Percentiles rank a stretch among this genome's conserved stretches.
Evolutionary conservation across 805 yeast species (phyloP).

Genomic region (Wickerhamomyces rabaulensis): DNA sequence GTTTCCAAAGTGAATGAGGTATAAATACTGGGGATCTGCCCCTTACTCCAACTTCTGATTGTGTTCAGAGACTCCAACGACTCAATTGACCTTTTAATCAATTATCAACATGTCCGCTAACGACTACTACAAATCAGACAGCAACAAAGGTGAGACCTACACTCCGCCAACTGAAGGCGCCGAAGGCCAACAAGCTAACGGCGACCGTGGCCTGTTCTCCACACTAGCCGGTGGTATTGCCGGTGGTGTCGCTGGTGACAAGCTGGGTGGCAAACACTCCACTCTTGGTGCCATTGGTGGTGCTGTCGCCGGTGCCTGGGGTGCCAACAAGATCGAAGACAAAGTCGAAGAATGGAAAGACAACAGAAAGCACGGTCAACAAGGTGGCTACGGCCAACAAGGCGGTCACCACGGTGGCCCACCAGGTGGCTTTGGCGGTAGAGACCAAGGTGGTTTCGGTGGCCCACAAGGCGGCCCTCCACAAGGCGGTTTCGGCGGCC

Average conservation of each 20-base stretch:
- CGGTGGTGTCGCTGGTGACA: constrained; percentile 49
- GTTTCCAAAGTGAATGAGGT: background rate
- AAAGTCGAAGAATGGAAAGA: constrained; percentile 27
- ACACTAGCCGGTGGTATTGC: constrained; percentile 46
- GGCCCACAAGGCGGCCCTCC: too few relatives aligned
- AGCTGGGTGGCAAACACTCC: constrained; percentile 31
- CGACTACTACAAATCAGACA: constrained; percentile 44
- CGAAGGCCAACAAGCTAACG: constrained; percentile 16
- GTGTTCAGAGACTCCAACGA: too few relatives aligned
- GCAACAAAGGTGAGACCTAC: constrained; percentile 33
- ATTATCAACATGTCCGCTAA: constrained; percentile 44
- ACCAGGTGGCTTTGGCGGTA: constrained; percentile 4
- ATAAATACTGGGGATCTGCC: background rate
- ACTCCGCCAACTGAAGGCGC: constrained; percentile 14
- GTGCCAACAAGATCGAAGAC: constrained; percentile 46
- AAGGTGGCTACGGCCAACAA: constrained; percentile 15
- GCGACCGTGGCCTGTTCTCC: constrained; percentile 38
- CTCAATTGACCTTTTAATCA: too few relatives aligned
- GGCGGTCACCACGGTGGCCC: background rate
- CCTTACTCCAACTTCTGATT: too few relatives aligned
- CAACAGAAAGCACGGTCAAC: constrained; percentile 12
- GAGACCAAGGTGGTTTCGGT: too few relatives aligned
- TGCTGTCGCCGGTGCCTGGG: constrained; percentile 50
- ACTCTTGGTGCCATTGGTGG: constrained; percentile 44
- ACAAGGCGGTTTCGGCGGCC: constrained; percentile 12